phyloP scores from a whole-genome alignment of 495 filamentous ascomycete genomes.

The Penicillium waksmanii region DNA sequence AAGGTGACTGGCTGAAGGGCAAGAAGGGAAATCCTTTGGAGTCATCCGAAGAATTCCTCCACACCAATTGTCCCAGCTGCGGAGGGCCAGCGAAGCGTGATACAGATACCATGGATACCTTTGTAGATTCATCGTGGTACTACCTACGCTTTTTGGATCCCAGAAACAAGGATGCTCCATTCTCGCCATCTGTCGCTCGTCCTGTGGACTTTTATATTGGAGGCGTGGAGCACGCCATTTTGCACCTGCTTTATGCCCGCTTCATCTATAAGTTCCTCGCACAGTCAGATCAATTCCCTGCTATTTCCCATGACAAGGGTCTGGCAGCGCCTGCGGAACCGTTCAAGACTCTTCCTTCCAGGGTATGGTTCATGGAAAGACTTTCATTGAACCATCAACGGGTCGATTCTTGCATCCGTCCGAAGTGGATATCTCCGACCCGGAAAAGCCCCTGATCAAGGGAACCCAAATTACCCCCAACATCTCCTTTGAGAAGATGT shows the following conservation, averaged over 20 bases:
- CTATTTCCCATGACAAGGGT: conserved; percentile 35
- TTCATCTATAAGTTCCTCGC: conserved; percentile 89
- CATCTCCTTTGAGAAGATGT: conserved; percentile 87
- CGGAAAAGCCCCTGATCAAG: conserved; percentile 60
- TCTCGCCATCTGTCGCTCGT: conserved; percentile 60
- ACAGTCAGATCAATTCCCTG: conserved; percentile 57
- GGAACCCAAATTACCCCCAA: conserved; percentile 59
- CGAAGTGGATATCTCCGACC: conserved; percentile 68
- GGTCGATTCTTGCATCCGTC: conserved; percentile 78
- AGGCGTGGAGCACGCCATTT: conserved; percentile 86
- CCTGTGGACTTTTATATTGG: conserved; percentile 88
- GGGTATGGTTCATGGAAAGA: conserved; percentile 91
- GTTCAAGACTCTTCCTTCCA: conserved; percentile 82
- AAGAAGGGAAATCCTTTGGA: conserved; percentile 79
- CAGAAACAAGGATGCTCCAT: conserved; percentile 61
- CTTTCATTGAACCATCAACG: conserved; percentile 72
- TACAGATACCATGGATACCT: conserved; percentile 95
- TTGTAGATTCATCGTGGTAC: conserved; percentile 94
- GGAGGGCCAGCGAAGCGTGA: conserved; percentile 71
- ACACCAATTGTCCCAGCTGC: conserved; percentile 77
- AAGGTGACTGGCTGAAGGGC: conserved; percentile 66
- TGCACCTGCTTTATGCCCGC: conserved; percentile 88
- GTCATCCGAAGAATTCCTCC: conserved; percentile 70
- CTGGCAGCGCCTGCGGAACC: conserved; percentile 58
- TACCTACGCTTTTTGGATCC: conserved; percentile 78